phyloP scores from a whole-genome alignment of 768 basidiomycete species.

The Bullera alba region DNA sequence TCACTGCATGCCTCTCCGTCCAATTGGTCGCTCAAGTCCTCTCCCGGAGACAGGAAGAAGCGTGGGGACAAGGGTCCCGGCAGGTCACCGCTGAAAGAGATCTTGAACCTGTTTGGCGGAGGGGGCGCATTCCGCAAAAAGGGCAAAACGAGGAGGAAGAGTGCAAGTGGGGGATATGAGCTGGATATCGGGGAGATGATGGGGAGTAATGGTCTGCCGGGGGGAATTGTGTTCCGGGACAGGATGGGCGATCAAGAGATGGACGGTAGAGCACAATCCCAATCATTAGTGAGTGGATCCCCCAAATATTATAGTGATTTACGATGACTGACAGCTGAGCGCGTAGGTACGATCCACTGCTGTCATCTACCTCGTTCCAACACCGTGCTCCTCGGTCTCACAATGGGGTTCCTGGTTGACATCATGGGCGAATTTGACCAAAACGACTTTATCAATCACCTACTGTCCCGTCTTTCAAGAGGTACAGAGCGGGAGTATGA shows the following conservation, averaged over 20 bases:
- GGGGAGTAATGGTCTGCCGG: constrained; percentile 33
- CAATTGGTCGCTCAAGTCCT: constrained; percentile 22
- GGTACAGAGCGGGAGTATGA: constrained; percentile 20
- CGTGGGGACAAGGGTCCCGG: too few species aligned
- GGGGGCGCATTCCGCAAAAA: constrained; percentile 22
- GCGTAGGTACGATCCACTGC: constrained; percentile 23
- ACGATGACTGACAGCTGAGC: too few species aligned
- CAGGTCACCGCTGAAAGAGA: constrained; percentile 37
- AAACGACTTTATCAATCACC: constrained; percentile 18
- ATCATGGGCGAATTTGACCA: constrained; percentile 24
- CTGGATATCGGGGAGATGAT: constrained; percentile 13
- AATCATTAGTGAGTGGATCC: constrained; percentile 1
- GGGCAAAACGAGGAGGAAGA: constrained; percentile 7
- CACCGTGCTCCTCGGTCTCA: constrained; percentile 32
- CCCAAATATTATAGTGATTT: not conserved
- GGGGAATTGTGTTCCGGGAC: constrained; percentile 38
- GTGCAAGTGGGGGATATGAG: constrained; percentile 3
- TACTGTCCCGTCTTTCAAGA: constrained; percentile 29
- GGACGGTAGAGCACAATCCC: constrained; percentile 6
- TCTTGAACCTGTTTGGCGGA: constrained; percentile 30
- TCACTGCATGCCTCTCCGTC: constrained; percentile 26
- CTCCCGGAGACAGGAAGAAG: constrained; percentile 18
- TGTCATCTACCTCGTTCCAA: constrained; percentile 32
- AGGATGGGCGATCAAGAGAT: constrained; percentile 40
- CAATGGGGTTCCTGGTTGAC: constrained; percentile 38